phyloP scores from a whole-genome alignment of 2,329 filamentous ascomycete species.

The Stagonosporopsis cucurbitacearum region DNA sequence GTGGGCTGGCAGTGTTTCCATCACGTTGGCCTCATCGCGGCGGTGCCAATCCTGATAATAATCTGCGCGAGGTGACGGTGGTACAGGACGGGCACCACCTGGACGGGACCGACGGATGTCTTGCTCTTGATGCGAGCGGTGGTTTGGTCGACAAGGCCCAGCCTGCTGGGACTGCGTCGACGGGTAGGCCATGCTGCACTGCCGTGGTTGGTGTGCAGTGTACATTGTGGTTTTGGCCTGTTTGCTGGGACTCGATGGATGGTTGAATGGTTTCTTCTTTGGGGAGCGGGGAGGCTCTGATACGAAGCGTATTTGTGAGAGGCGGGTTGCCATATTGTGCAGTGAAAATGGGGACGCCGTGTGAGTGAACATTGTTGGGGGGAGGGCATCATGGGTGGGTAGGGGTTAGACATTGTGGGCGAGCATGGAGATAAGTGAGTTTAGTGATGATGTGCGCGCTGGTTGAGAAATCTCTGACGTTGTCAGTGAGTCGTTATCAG shows the following conservation, averaged over 20 bases:
- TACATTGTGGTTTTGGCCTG: constrained; percentile 1
- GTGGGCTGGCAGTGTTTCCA: neutral
- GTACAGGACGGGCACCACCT: constrained; percentile 10
- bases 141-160: constrained; percentile 13
- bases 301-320: constrained; percentile 6
- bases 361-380: constrained; percentile 17
- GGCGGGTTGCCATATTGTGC: constrained; percentile 2
- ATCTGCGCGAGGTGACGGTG: constrained; percentile 12
- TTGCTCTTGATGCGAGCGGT: constrained; percentile 4
- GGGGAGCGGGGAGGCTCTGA: neutral
- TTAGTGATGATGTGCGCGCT: neutral
- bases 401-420: constrained; percentile 4
- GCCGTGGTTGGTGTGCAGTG: neutral
- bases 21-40: neutral
- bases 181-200: constrained; percentile 4
- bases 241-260: constrained; percentile 1
- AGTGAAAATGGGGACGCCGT: constrained; percentile 1
- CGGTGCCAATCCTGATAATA: constrained; percentile 9
- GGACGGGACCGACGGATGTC: constrained; percentile 7
- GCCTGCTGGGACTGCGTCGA: constrained; percentile 10
- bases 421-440: constrained; percentile 3
- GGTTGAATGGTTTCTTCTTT: constrained; percentile 1
- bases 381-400: constrained; percentile 10
- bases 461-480: neutral
- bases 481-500: neutral